Percentiles rank a stretch among this genome's conserved stretches.
phyloP scores from a whole-genome alignment of 208 protist species.

The Trypanosoma platydactyli region DNA sequence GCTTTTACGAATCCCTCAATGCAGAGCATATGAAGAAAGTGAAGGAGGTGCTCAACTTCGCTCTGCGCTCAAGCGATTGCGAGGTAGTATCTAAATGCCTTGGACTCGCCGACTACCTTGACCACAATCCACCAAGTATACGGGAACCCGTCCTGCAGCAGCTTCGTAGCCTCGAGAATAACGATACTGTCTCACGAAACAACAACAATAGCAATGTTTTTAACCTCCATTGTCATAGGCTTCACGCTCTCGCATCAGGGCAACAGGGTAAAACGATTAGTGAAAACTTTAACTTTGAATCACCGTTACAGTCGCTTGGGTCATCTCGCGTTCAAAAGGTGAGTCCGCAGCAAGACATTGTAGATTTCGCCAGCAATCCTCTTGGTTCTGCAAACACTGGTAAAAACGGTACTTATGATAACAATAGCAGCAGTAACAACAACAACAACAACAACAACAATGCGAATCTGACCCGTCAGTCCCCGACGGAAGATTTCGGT shows the following conservation, averaged over 20 bases:
- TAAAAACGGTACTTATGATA: neutral
- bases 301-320: slow-evolving; percentile 20
- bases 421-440: neutral
- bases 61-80: slow-evolving; percentile 75
- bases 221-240: too few species aligned
- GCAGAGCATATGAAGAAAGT: slow-evolving; percentile 87
- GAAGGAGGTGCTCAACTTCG: slow-evolving; percentile 82
- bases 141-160: slow-evolving; percentile 67
- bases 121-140: slow-evolving; percentile 82
- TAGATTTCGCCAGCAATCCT: slow-evolving; percentile 3
- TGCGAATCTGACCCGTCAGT: neutral
- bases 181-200: slow-evolving; percentile 40
- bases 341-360: neutral
- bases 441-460: neutral
- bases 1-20: slow-evolving; percentile 81
- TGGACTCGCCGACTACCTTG: slow-evolving; percentile 86
- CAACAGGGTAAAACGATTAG: slow-evolving; percentile 10
- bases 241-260: neutral
- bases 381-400: neutral
- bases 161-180: slow-evolving; percentile 51
- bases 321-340: neutral
- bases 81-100: slow-evolving; percentile 86
- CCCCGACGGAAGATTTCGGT: slow-evolving; percentile 1
- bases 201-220: slow-evolving; percentile 31
- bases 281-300: slow-evolving; percentile 39